Conservation (phyloP, 2,329 filamentous ascomycete species). For the Fusarium burgessii region DNA sequence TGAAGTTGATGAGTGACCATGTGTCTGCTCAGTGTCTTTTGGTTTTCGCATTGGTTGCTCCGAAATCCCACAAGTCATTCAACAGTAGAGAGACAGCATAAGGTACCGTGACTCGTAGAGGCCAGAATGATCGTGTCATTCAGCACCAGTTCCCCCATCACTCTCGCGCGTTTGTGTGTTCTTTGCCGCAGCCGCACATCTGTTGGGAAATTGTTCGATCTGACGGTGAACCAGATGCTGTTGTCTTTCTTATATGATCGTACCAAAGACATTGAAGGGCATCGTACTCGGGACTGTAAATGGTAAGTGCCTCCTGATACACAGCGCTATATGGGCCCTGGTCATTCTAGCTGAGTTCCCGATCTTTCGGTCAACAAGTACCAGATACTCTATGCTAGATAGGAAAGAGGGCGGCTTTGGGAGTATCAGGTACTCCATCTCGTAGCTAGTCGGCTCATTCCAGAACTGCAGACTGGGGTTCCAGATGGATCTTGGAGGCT, state of each 20-base stretch:
- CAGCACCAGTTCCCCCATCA: background rate
- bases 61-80: slow-evolving; percentile 2
- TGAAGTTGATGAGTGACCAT: slow-evolving; percentile 24
- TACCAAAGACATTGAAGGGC: background rate
- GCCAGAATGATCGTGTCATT: slow-evolving; percentile 25
- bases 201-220: background rate
- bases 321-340: background rate
- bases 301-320: background rate
- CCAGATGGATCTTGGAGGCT: slow-evolving; percentile 5
- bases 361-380: slow-evolving; percentile 3
- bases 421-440: background rate
- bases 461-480: background rate
- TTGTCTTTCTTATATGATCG: background rate
- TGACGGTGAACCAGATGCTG: background rate
- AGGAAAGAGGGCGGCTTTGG: background rate
- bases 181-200: background rate
- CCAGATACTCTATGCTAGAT: background rate
- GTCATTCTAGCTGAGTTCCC: background rate
- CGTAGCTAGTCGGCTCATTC: slow-evolving; percentile 1
- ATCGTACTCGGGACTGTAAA: slow-evolving; percentile 20
- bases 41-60: background rate
- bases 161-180: background rate
- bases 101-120: slow-evolving; percentile 20
- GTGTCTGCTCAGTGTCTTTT: background rate
- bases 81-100: background rate